Conservation (phyloP, 768 basidiomycete genomes). For the Gymnopilus dilepis region DNA sequence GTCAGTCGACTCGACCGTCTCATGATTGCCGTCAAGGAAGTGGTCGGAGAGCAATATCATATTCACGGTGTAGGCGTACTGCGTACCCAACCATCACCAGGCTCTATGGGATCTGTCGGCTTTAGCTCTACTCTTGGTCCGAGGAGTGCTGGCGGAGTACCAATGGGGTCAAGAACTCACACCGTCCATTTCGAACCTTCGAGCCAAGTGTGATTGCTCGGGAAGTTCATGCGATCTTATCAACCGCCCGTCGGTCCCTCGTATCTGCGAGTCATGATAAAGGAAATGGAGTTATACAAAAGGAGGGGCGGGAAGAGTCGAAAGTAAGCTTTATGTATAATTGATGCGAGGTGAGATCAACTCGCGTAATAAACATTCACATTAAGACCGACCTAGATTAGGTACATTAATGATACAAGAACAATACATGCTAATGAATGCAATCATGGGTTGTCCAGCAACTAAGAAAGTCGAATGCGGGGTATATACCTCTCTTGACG, state of each 20-base stretch:
- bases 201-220: not conserved
- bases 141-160: slow-evolving; percentile 10
- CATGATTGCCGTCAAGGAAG: slow-evolving; percentile 83
- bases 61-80: slow-evolving; percentile 64
- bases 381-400: too few relatives aligned
- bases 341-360: too few relatives aligned
- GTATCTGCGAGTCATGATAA: too few relatives aligned
- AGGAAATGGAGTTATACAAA: too few relatives aligned
- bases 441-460: not conserved
- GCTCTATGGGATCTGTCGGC: not conserved
- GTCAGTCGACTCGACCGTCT: slow-evolving; percentile 76
- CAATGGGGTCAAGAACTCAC: slow-evolving; percentile 19
- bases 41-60: slow-evolving; percentile 88
- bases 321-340: too few relatives aligned
- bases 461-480: not conserved
- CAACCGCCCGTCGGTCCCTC: too few relatives aligned
- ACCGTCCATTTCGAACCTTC: slow-evolving; percentile 14
- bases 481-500: not conserved
- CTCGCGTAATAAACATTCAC: too few relatives aligned
- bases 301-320: too few relatives aligned
- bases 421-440: not conserved
- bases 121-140: not conserved
- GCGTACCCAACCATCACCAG: not conserved
- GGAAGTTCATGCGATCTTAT: too few relatives aligned
- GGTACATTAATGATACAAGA: too few relatives aligned